Evolutionary conservation across 2,329 filamentous ascomycete genomes (phyloP).

Genomic region (Calonectria pseudoturangicola): DNA sequence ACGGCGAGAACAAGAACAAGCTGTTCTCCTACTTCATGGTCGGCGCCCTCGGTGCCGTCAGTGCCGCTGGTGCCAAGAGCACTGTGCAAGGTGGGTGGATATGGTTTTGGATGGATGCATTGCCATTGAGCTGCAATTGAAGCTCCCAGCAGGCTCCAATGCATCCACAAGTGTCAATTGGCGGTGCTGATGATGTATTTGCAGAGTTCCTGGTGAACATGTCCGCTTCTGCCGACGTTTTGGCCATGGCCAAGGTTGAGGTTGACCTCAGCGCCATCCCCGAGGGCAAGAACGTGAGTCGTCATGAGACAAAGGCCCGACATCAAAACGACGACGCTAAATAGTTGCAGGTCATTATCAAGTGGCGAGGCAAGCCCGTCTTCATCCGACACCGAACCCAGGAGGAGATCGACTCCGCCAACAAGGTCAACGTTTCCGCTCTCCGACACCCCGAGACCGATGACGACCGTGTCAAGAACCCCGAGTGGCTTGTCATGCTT

Average conservation of each 20-base stretch:
- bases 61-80: slow-evolving; percentile 95
- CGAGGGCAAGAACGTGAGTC: slow-evolving; percentile 98
- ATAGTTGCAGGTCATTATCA: slow-evolving; percentile 88
- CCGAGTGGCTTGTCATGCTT: slow-evolving; percentile 99
- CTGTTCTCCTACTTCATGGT: slow-evolving; percentile 99
- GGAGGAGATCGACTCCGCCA: slow-evolving; percentile 95
- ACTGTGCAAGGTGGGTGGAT: slow-evolving; percentile 92
- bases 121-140: slow-evolving; percentile 58
- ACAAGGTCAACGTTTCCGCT: slow-evolving; percentile 86
- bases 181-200: slow-evolving; percentile 54
- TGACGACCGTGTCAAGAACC: slow-evolving; percentile 95
- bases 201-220: slow-evolving; percentile 99
- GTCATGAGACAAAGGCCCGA: slow-evolving; percentile 27
- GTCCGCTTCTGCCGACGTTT: slow-evolving; percentile 97
- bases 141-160: slow-evolving; percentile 34
- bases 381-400: slow-evolving; percentile 99
- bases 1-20: slow-evolving; percentile 83
- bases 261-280: slow-evolving; percentile 94
- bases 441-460: slow-evolving; percentile 95
- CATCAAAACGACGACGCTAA: slow-evolving; percentile 30
- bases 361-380: slow-evolving; percentile 99
- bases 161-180: slow-evolving; percentile 48
- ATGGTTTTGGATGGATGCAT: slow-evolving; percentile 29
- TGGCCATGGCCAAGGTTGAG: slow-evolving; percentile 99
- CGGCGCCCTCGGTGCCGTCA: slow-evolving; percentile 92